Base-by-base conservation (phyloP, 805 yeast genomes). In the Candida chilensis region DNA sequence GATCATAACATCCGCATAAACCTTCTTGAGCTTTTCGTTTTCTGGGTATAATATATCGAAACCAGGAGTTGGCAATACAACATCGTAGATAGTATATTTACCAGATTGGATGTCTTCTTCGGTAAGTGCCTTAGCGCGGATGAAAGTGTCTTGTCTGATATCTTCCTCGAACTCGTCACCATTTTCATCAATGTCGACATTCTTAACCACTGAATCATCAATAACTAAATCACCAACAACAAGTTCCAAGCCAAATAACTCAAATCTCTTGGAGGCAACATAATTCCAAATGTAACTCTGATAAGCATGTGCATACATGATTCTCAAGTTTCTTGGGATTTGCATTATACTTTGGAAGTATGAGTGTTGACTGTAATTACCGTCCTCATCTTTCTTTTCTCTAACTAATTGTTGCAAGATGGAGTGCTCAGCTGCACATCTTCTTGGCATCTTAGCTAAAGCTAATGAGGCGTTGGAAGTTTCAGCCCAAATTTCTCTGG, bases 261-360 rank as follows among this genome's bases (percentile, higher is more conserved):
- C 73, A 26, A 86, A 63, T 47, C 98, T 68, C 40, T 71, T 71
- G 30, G 94, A 79, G 1, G 87, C 90, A 20, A 79, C 94, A 31
- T 67, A 50, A 48, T 94, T 94, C 99, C 98, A 94, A 17, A 92
- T 72, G 47, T 79, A 92, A 39, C 96, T 85, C 57, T 92, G 98
- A 52, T 94, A 94, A 3, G 98, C 95, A 55, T 92, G 99, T 2
- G 83, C 95, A 48, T 92, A 92, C 94, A 92, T 90, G 35, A 88
- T 74, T 50, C 96, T 68, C 49, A 92, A 63, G 49, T 88, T 88
- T 54, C 95, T 73, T 20, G 98, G 97, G 40, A 92, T 82, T 34
- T 86, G 74, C 80, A 82, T 78, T 27, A 94, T 68, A 2, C 94
- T 92, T 36, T 72, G 74, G 46, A 84, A 76, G 50, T 77, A 84